phyloP scores from a whole-genome alignment of 179 eudicot genomes.

The Spinacia oleracea region DNA sequence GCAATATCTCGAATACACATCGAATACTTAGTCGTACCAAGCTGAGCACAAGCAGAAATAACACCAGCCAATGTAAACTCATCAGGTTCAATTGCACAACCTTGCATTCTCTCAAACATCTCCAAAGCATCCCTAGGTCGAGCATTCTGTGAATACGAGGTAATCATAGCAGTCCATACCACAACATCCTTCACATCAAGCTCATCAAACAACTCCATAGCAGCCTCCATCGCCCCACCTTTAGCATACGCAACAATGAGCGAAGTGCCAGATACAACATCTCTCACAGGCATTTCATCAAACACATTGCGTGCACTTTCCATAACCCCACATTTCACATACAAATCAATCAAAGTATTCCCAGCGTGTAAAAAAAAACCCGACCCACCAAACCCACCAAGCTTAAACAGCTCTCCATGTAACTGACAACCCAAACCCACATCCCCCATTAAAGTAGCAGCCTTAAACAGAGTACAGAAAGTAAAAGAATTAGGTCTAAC shows the following conservation, averaged over 20 bases:
- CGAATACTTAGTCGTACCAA: constrained; percentile 53
- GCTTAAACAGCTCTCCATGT: constrained; percentile 47
- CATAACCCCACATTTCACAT: constrained; percentile 56
- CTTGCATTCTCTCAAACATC: constrained; percentile 55
- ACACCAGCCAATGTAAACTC: constrained; percentile 59
- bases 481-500: constrained; percentile 53
- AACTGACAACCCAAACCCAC: constrained; percentile 51
- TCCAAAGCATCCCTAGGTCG: constrained; percentile 62
- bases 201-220: constrained; percentile 56
- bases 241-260: constrained; percentile 62
- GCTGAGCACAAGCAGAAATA: constrained; percentile 74
- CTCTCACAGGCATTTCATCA: constrained; percentile 67
- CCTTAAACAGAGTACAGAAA: constrained; percentile 48
- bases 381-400: constrained; percentile 52
- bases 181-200: constrained; percentile 58
- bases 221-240: constrained; percentile 51
- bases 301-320: constrained; percentile 58
- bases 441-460: constrained; percentile 30
- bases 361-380: constrained; percentile 44
- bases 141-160: constrained; percentile 64
- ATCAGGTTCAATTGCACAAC: constrained; percentile 46
- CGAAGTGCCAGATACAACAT: constrained; percentile 57
- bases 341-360: constrained; percentile 64
- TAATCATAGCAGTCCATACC: constrained; percentile 75
- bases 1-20: constrained; percentile 54